These are phyloP conservation scores for Rhizopogon rudus DNA, from an alignment of 768 basidiomycete genomes.

Conservation along the genomic window DNA sequence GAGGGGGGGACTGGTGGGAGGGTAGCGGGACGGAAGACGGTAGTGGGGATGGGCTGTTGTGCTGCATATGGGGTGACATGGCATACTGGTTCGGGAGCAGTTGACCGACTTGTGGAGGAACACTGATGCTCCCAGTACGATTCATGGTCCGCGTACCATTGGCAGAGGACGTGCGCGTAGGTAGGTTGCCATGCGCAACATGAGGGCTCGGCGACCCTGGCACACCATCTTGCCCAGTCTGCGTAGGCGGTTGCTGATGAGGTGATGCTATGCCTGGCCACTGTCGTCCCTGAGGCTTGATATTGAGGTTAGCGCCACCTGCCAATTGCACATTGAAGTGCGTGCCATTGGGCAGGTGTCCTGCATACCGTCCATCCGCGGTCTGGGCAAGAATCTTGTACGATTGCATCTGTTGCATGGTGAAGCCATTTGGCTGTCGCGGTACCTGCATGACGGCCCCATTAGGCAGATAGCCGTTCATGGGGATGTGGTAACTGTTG, in stretches of 20 bases:
- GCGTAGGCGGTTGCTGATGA: constrained; percentile 15
- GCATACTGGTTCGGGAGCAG: constrained; percentile 34
- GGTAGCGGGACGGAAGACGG: constrained; percentile 35
- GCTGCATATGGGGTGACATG: constrained; percentile 50
- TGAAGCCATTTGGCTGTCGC: constrained; percentile 38
- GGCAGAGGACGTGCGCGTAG: constrained; percentile 47
- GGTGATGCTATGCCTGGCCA: constrained; percentile 28
- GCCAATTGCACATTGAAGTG: constrained; percentile 27
- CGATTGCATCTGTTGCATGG: constrained; percentile 54
- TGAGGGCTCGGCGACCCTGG: constrained; percentile 36
- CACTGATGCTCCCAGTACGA: constrained; percentile 21
- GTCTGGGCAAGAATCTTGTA: constrained; percentile 49
- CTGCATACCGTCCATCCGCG: constrained; percentile 26
- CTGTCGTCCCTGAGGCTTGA: constrained; percentile 35
- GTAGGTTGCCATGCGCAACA: constrained; percentile 31
- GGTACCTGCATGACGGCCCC: constrained; percentile 28
- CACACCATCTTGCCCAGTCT: constrained; percentile 14
- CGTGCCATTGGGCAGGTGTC: constrained; percentile 22
- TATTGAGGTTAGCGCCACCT: constrained; percentile 21
- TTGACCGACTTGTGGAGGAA: constrained; percentile 17
- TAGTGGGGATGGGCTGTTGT: constrained; percentile 40
- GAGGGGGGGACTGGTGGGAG: constrained; percentile 43
- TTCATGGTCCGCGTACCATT: constrained; percentile 48
- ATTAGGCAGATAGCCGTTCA: constrained; percentile 35
- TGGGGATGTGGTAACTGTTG: constrained; percentile 46